Evolutionary conservation across 495 filamentous ascomycete genomes (phyloP).

Genomic region (Pseudomonodictys pantanalensis): DNA sequence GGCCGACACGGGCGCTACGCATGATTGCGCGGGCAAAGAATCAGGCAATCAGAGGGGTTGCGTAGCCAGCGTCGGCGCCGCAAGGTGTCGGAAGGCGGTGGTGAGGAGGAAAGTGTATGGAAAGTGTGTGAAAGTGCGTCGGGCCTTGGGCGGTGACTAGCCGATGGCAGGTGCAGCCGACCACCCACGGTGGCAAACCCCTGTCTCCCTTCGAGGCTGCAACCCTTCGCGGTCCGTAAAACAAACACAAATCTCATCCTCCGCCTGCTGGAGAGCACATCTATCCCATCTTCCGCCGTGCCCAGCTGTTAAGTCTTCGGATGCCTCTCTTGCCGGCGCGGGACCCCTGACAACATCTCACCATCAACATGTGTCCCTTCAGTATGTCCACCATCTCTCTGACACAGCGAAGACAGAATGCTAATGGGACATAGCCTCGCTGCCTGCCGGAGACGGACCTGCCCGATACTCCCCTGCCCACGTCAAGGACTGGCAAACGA

Average conservation of each 20-base stretch:
- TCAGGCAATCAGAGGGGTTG: slow-evolving; percentile 5
- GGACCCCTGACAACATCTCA: slow-evolving; percentile 16
- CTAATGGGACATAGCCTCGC: slow-evolving; percentile 12
- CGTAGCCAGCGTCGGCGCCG: background rate
- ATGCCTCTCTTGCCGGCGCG: slow-evolving; percentile 20
- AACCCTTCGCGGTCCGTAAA: slow-evolving; percentile 11
- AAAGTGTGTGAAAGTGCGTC: too few relatives aligned
- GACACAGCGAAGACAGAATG: background rate
- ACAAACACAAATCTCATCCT: slow-evolving; percentile 25
- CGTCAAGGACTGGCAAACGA: slow-evolving; percentile 21
- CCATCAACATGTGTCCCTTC: slow-evolving; percentile 23
- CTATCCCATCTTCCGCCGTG: background rate
- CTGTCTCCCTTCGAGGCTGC: background rate
- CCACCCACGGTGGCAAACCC: background rate
- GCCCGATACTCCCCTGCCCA: slow-evolving; percentile 13
- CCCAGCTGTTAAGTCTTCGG: slow-evolving; percentile 3
- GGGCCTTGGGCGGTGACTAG: too few relatives aligned
- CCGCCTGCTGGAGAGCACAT: slow-evolving; percentile 3
- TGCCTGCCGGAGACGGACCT: slow-evolving; percentile 20
- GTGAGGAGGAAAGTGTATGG: slow-evolving; percentile 16
- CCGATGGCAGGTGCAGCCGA: too few relatives aligned
- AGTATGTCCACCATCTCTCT: slow-evolving; percentile 8
- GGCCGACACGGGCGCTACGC: background rate
- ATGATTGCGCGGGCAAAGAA: slow-evolving; percentile 12
- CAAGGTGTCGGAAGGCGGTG: background rate